Evolutionary conservation across 495 filamentous ascomycete species (phyloP).

Genomic region (Chaetomium tenue): DNA sequence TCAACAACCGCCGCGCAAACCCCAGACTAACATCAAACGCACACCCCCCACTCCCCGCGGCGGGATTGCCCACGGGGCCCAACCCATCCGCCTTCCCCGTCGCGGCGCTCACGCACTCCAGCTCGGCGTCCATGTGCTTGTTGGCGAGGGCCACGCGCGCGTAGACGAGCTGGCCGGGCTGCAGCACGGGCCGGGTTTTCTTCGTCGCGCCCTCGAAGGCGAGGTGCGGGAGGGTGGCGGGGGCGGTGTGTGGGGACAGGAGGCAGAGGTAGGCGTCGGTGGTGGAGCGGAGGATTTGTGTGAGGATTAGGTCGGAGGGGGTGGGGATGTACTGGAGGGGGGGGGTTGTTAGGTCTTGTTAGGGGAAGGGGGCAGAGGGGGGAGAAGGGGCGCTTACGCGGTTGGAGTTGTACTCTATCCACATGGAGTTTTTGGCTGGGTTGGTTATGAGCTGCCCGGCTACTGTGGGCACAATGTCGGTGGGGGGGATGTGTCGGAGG

Average conservation of each 20-base stretch:
- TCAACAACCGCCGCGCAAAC: conserved; percentile 74
- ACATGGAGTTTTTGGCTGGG: conserved; percentile 71
- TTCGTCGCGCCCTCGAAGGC: conserved; percentile 88
- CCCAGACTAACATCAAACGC: conserved; percentile 75
- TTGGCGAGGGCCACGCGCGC: conserved; percentile 73
- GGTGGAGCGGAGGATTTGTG: conserved; percentile 71
- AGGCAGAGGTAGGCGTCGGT: conserved; percentile 68
- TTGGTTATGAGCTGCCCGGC: conserved; percentile 79
- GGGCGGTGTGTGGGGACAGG: conserved; percentile 62
- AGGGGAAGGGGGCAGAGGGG: background rate
- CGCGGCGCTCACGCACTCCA: conserved; percentile 79
- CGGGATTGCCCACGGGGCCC: conserved; percentile 57
- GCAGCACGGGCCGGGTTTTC: conserved; percentile 81
- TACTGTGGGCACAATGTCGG: conserved; percentile 67
- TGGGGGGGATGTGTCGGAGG: conserved; percentile 68
- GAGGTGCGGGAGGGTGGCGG: conserved; percentile 77
- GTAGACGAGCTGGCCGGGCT: conserved; percentile 75
- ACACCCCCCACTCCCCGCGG: conserved; percentile 72
- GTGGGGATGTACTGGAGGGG: conserved; percentile 70
- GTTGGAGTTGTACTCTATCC: conserved; percentile 67
- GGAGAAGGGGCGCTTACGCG: conserved; percentile 46
- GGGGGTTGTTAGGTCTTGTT: background rate
- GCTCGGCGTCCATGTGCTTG: conserved; percentile 80
- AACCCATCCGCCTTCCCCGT: conserved; percentile 90
- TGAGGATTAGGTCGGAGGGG: conserved; percentile 77